These are phyloP conservation scores for Vaccinium macrocarpon DNA, from an alignment of 148 eudicot species.

Conservation along the genomic window DNA sequence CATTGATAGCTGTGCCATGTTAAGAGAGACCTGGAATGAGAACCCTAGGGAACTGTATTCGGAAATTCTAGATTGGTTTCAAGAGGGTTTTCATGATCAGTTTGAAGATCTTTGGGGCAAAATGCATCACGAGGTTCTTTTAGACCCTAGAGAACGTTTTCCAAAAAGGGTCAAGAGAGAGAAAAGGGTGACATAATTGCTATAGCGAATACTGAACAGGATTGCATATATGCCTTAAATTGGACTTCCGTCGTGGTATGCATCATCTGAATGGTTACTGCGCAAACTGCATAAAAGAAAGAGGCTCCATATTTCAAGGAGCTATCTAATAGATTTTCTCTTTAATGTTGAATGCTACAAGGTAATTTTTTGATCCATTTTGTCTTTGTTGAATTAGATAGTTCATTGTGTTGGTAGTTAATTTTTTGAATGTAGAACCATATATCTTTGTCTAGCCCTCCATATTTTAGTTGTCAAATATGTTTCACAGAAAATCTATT, in stretches of 20 bases:
- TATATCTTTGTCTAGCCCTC: not conserved
- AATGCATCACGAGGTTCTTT: constrained; percentile 55
- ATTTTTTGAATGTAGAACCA: not conserved
- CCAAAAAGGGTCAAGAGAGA: constrained; percentile 25
- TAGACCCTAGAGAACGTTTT: constrained; percentile 41
- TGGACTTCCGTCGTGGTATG: not conserved
- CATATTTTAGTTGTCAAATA: not conserved
- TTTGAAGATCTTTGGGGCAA: constrained; percentile 59
- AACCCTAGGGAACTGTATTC: constrained; percentile 44
- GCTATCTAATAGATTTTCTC: not conserved
- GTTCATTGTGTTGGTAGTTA: not conserved
- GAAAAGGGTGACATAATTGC: constrained; percentile 13
- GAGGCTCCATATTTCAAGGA: not conserved
- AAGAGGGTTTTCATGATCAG: constrained; percentile 32
- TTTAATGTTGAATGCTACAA: constrained; percentile 43
- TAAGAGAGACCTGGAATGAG: constrained; percentile 53
- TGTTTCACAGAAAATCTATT: not conserved
- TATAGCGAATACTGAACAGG: not conserved
- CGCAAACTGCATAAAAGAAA: not conserved
- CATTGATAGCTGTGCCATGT: constrained; percentile 51
- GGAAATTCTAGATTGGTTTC: constrained; percentile 80
- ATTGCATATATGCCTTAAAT: too few relatives aligned
- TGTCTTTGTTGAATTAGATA: constrained; percentile 41
- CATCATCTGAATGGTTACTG: not conserved
- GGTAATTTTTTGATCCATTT: constrained; percentile 56